Evolutionary conservation across 2,329 filamentous ascomycete species (phyloP).

Genomic region (Sclerotinia trifoliorum): DNA sequence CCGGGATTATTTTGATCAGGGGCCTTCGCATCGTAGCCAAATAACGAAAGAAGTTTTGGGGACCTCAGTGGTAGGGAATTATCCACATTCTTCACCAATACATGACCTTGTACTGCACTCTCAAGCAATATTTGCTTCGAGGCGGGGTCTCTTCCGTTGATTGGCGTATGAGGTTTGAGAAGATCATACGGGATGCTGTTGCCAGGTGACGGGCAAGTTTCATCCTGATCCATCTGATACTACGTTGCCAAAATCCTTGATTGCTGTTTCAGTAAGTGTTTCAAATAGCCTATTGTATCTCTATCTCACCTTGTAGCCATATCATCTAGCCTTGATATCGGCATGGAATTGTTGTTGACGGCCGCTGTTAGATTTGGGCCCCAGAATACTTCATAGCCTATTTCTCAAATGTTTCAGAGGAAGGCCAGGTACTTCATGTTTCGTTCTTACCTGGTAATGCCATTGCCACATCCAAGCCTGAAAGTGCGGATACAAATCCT

Average conservation of each 20-base stretch:
- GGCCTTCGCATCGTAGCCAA: conserved; percentile 54
- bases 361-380: background rate
- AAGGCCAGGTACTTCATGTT: background rate
- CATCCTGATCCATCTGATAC: background rate
- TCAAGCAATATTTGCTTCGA: background rate
- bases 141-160: background rate
- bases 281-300: background rate
- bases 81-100: conserved; percentile 60
- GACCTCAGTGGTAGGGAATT: conserved; percentile 53
- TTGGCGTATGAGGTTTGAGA: background rate
- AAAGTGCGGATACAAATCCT: background rate
- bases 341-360: background rate
- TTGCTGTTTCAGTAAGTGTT: background rate
- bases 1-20: background rate
- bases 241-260: background rate
- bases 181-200: background rate
- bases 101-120: conserved; percentile 61
- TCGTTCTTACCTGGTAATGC: background rate
- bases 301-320: background rate
- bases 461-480: background rate
- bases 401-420: background rate
- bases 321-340: background rate
- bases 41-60: conserved; percentile 54
- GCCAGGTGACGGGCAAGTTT: background rate
- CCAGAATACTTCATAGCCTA: background rate